A percentile compares a stretch with the other conserved stretches of the same genome.
Conservation (phyloP, 768 basidiomycete species). For the Gelatoporia subvermispora region DNA sequence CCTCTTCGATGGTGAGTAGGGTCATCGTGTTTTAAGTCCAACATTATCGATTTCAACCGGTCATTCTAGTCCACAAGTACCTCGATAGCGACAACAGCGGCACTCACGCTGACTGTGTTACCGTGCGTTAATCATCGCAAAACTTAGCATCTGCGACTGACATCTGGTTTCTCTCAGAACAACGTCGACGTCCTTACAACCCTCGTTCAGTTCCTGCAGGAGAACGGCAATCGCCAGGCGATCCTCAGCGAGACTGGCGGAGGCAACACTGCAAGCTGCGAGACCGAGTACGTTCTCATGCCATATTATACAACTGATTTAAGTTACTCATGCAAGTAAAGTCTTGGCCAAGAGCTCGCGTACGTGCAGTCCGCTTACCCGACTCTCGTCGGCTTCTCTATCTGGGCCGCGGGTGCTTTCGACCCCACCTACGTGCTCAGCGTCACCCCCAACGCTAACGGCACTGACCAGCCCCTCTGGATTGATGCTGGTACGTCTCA, state of each 20-base stretch:
- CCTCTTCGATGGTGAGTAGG: slow-evolving; percentile 35
- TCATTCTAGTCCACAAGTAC: slow-evolving; percentile 35
- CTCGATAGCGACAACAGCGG: slow-evolving; percentile 43
- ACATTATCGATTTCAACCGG: neutral
- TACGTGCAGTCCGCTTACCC: slow-evolving; percentile 41
- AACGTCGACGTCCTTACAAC: slow-evolving; percentile 40
- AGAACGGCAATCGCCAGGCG: slow-evolving; percentile 38
- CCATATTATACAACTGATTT: neutral
- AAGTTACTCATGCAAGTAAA: slow-evolving; percentile 7
- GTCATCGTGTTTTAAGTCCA: no score
- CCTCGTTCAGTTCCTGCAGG: slow-evolving; percentile 39
- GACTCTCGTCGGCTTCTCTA: slow-evolving; percentile 44
- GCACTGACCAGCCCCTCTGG: slow-evolving; percentile 44
- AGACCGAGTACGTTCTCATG: slow-evolving; percentile 23
- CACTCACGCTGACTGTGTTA: slow-evolving; percentile 38
- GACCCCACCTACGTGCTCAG: slow-evolving; percentile 45
- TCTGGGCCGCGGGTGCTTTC: slow-evolving; percentile 52
- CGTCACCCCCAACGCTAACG: slow-evolving; percentile 42
- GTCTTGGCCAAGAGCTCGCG: slow-evolving; percentile 38
- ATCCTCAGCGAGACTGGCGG: slow-evolving; percentile 41
- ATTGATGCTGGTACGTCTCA: slow-evolving; percentile 32
- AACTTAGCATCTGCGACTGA: slow-evolving; percentile 6
- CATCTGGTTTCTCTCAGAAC: slow-evolving; percentile 25
- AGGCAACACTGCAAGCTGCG: slow-evolving; percentile 36
- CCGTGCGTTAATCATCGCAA: slow-evolving; percentile 20